phyloP scores from a whole-genome alignment of 169 alveolate species.

The Plasmodium fragile region DNA sequence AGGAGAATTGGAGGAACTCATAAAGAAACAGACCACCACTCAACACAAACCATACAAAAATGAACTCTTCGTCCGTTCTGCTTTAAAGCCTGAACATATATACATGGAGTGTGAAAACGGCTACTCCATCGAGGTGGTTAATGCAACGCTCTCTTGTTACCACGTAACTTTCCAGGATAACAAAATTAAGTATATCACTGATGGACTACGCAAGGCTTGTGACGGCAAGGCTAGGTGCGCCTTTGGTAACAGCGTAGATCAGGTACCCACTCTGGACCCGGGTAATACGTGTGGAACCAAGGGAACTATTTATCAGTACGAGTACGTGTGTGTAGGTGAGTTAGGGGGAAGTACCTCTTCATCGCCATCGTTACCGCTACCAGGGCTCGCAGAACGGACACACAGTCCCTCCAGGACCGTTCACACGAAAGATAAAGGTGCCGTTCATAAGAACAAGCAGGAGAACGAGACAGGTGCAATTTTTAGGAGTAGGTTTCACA shows the following conservation, averaged over 20 bases:
- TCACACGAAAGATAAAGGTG: not conserved
- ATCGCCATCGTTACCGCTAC: not conserved
- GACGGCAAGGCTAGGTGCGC: conserved; percentile 15
- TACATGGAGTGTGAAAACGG: conserved; percentile 14
- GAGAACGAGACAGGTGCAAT: conserved; percentile 14
- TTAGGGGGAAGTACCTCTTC: not conserved
- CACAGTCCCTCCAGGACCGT: not conserved
- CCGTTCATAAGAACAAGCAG: conserved; percentile 10
- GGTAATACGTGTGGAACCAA: not conserved
- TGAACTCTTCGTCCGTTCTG: not conserved
- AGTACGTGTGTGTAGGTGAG: conserved; percentile 10
- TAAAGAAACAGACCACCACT: not conserved
- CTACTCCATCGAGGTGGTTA: conserved; percentile 27
- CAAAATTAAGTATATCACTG: conserved; percentile 21
- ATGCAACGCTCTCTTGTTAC: conserved; percentile 32
- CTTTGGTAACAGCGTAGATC: conserved; percentile 8
- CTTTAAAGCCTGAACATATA: conserved; percentile 31
- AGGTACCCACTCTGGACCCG: not conserved
- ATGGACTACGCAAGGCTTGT: conserved; percentile 6
- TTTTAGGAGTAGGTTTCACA: conserved; percentile 27
- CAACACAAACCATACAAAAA: not conserved
- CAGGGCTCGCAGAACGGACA: not conserved
- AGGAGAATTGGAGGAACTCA: conserved; percentile 18
- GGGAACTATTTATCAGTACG: conserved; percentile 9
- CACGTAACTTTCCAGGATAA: not conserved